Base-by-base conservation (phyloP, 2,329 filamentous ascomycete genomes). In the Aspergillus floridensis region DNA sequence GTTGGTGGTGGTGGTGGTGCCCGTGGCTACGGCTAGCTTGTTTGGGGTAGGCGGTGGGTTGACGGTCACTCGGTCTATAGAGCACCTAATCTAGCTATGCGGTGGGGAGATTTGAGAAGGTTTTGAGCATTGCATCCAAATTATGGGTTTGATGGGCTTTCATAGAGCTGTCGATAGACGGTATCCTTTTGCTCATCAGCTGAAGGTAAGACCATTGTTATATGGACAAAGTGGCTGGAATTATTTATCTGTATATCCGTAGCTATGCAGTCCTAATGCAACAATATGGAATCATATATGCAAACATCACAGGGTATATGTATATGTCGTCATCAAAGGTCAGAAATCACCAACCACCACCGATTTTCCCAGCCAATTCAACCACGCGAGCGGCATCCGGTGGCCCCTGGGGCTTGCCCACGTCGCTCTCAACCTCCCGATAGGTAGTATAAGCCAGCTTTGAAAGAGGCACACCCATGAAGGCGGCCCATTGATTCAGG, bases 361-460 rank as follows among this genome's bases (percentile, higher is more conserved):
- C 95, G 68, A 93, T 90, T 76, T 92, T 95, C 58, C 92, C 88
- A 50, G 93, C 93, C 70, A 99, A 82, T 71, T 95, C 92, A 59
- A 92, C 89, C 46, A 96, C 93, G 60, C 88, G 86, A 71, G 96
- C 90, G 48, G 90, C 88, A 72, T 92, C 89, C 80, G 75, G 81
- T 16, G 73, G 67, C 6, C 63, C 68, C 64, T 82, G 80, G 64
- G 85, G 82, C 79, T 95, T 96, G 53, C 95, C 95, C 48, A 99
- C 92, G 73, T 98, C 92, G 78, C 93, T 97, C 69, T 97, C 88
- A 22, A 99, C 93, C 76, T 93, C 88, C 63, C 95, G 87, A 79
- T 91, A 99, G 54, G 87, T 96, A 59, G 95, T 99, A 74, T 89
- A 91, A 59, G 87, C 86, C 70, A 99, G 79, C 72, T 84, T 91